Evolutionary conservation across 345 rosid genomes (phyloP), one percentile per base, ranked within the genome.

Genomic region (Gossypium raimondii): DNA sequence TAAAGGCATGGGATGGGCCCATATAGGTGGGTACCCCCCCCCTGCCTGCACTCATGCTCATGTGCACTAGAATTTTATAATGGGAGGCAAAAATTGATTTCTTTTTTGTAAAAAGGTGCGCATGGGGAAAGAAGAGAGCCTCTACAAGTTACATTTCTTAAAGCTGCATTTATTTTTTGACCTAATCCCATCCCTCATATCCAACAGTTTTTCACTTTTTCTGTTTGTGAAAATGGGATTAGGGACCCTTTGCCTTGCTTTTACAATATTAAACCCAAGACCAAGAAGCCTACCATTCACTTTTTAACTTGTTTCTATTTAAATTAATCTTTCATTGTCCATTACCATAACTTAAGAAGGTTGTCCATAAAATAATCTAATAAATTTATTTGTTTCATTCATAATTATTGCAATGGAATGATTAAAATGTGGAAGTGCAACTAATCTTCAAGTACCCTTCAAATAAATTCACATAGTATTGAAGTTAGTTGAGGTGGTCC

Each of bases 401-500:
- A 38, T 77, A 74, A 80, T 85, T 50, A 76, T 83, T 69, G 51
- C 85, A 62, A 56, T 66, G 79, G 62, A 80, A 78, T 80, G 79
- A 85, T 81, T 60, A 55, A 7, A 60, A 65, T 20, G 41, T 65
- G 57, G 76, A 70, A 67, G 77, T 71, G 74, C 51, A 73, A 70
- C 25, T 70, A 16, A 45, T 67, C 71, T 55, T 76, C 66, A 57
- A 61, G 71, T 24, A 67, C 67, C 17, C 59, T 75, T 56, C 38
- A 34, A 34, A 34, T 34, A 34, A 34, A 34, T 17, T 9, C 1
- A 65, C 2, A 13, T 75, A 70, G 59, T 65, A 55, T 83, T 78
- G 84, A 63, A 83, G 83, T 77, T 75, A 47, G 84, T 79, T 76
- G 76, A 80, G 73, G 68, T 58, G 81, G 81, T 66, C 72, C 81